Evolutionary conservation across 495 filamentous ascomycete genomes (phyloP), one percentile per base, ranked within the genome.

Genomic region (Achaetomiella virescens): DNA sequence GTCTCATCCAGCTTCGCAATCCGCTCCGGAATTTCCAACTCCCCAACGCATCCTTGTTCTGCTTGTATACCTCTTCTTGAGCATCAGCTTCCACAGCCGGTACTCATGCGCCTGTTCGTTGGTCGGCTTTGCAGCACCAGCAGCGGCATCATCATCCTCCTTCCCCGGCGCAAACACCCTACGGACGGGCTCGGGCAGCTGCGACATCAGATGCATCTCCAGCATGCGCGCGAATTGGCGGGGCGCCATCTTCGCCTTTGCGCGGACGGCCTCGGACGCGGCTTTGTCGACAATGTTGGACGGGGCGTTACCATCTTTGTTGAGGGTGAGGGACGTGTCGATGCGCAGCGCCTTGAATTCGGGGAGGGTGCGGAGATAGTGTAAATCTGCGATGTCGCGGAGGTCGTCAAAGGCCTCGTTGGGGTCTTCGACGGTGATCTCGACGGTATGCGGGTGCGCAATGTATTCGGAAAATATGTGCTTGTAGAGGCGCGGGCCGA

Each of bases 341-440:
- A 87, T 64, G 35, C 67, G 70, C 9, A 89, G 72, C 0, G 68
- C 59, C 2, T 61, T 62, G 66, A 87, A 86, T 14, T 74, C 75
- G 2, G 79, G 71, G 3, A 78, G 55, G 25, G 56, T 60, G 31
- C 77, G 77, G 5, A 97, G 75, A 49, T 85, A 84, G 21, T 80
- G 75, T 38, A 91, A 78, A 66, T 99, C 93, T 55, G 84, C 84
- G 35, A 85, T 77, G 69, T 97, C 91, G 40, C 93, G 84, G 42
- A 99, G 76, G 54, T 90, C 84, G 67, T 96, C 90, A 61, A 99
- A 99, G 14, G 85, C 84, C 66, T 97, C 91, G 63, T 91, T 97
- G 0, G 93, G 93, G 62, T 97, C 91, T 71, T 99, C 93, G 18
- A 99, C 88, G 0, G 92, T 93, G 60, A 99, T 78, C 68, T 99